A percentile compares a stretch with the other conserved stretches of the same genome.
phyloP scores from a whole-genome alignment of 2,329 filamentous ascomycete species.

The Periconia macrospinosa region DNA sequence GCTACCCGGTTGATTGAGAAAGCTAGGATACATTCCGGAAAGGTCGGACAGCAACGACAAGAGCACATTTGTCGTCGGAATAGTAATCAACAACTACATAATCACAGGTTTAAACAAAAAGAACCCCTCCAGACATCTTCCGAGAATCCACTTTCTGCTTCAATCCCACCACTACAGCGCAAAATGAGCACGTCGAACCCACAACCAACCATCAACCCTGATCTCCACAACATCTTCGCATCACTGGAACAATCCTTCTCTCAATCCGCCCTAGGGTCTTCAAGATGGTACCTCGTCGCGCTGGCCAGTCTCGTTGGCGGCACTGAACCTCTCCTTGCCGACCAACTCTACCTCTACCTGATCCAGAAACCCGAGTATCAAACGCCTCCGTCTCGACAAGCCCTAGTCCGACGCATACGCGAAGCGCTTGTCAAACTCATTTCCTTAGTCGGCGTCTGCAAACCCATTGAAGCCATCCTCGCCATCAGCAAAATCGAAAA shows the following conservation, averaged over 20 bases:
- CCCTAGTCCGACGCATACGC: conserved; percentile 53
- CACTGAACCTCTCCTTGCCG: conserved; percentile 54
- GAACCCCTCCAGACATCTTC: too few relatives aligned
- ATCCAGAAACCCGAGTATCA: conserved; percentile 49
- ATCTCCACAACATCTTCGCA: conserved; percentile 5
- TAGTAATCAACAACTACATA: too few relatives aligned
- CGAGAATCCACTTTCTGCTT: too few relatives aligned
- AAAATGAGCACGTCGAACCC: neutral
- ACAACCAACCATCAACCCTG: conserved; percentile 1
- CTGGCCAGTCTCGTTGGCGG: conserved; percentile 49
- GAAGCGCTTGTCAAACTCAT: conserved; percentile 62
- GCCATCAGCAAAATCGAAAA: conserved; percentile 54
- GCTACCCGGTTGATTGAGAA: too few relatives aligned
- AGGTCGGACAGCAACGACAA: too few relatives aligned
- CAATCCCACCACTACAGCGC: too few relatives aligned
- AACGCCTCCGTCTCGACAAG: conserved; percentile 45
- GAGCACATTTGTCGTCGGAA: too few relatives aligned
- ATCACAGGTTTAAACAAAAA: too few relatives aligned
- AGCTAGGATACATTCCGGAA: too few relatives aligned
- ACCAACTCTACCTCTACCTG: conserved; percentile 59
- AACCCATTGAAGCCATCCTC: conserved; percentile 61
- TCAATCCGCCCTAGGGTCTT: conserved; percentile 9
- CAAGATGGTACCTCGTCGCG: conserved; percentile 48
- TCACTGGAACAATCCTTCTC: conserved; percentile 7
- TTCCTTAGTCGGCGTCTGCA: conserved; percentile 60